phyloP scores from a whole-genome alignment of 352 stramenopile genomes.

The Proteromonas lacertae region DNA sequence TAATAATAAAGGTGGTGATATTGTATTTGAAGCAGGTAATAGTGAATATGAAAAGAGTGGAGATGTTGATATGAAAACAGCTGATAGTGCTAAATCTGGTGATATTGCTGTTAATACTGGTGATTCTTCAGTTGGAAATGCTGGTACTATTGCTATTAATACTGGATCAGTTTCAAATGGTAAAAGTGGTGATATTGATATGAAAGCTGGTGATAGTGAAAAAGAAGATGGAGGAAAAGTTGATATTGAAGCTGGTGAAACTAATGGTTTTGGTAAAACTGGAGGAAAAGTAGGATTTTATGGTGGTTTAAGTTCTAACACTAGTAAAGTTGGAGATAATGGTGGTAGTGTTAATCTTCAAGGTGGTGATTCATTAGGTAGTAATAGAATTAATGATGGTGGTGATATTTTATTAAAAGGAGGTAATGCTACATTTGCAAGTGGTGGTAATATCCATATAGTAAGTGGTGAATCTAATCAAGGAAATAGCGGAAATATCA shows the following conservation, averaged over 20 bases:
- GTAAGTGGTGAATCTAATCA: too few species aligned
- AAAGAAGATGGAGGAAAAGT: background rate
- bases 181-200: constrained; percentile 7
- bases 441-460: constrained; percentile 26
- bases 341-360: constrained; percentile 26
- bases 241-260: background rate
- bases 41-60: too few species aligned
- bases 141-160: background rate
- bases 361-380: constrained; percentile 33
- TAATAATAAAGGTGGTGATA: too few species aligned
- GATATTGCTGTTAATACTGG: constrained; percentile 2
- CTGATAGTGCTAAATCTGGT: background rate
- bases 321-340: constrained; percentile 5
- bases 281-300: constrained; percentile 9
- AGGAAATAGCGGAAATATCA: too few species aligned
- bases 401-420: constrained; percentile 1
- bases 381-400: constrained; percentile 11
- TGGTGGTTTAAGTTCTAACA: background rate
- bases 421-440: background rate
- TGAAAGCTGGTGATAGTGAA: constrained; percentile 6
- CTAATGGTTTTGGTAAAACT: constrained; percentile 3
- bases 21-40: too few species aligned
- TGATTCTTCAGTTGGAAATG: background rate
- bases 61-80: background rate
- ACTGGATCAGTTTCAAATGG: background rate